These are phyloP conservation scores for Pseudopyricularia cyperi DNA, from an alignment of 2,329 filamentous ascomycete species.

Conservation along the genomic window DNA sequence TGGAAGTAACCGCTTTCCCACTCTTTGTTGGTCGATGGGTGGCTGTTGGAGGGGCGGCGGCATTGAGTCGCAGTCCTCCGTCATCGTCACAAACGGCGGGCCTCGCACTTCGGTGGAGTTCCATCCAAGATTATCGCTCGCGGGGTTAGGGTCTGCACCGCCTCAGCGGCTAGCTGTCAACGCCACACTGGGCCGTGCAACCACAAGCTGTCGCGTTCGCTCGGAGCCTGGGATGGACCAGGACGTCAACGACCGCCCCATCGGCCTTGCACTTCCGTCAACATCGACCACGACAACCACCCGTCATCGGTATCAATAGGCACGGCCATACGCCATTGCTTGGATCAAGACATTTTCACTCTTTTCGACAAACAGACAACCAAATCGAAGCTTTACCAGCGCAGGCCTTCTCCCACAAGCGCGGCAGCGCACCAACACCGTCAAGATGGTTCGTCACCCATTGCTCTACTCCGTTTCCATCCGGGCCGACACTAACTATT, in stretches of 20 bases:
- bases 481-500: neutral
- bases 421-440: conserved; percentile 1
- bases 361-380: no score
- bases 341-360: no score
- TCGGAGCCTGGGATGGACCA: neutral
- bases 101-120: neutral
- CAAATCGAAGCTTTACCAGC: neutral
- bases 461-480: neutral
- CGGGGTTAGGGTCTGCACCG: neutral
- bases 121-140: neutral
- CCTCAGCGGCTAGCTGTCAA: no score
- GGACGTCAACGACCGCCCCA: neutral
- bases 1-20: neutral
- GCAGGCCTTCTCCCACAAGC: neutral
- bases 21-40: neutral
- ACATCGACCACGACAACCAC: neutral
- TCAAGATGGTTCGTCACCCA: neutral
- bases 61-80: neutral
- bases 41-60: neutral
- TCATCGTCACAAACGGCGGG: neutral
- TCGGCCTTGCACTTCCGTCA: neutral
- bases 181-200: conserved; percentile 1
- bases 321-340: no score
- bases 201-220: conserved; percentile 1
- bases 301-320: no score